A percentile compares a stretch with the other conserved stretches of the same genome.
Evolutionary conservation across 2,329 filamentous ascomycete genomes (phyloP).

Genomic region (Aspergillus novofumigatus): DNA sequence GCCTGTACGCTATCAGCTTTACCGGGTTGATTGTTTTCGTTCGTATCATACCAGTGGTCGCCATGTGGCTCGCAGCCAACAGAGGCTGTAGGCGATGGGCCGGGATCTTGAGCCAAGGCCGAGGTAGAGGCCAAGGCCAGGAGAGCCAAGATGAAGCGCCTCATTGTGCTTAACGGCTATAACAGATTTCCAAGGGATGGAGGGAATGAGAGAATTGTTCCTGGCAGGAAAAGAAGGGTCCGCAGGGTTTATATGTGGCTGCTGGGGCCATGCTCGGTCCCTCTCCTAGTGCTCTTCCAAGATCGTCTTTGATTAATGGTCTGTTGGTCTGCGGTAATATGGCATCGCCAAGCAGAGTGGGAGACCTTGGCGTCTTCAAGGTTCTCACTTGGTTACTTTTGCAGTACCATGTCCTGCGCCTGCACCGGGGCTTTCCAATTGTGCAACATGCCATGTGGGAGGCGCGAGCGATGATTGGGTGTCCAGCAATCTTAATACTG

Average conservation of each 20-base stretch:
- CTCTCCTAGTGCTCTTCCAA: neutral
- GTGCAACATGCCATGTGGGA: neutral
- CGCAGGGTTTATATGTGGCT: neutral
- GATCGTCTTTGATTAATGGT: neutral
- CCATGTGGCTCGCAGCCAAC: conserved; percentile 23
- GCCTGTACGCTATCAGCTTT: conserved; percentile 14
- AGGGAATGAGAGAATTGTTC: neutral
- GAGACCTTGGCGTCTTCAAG: conserved; percentile 20
- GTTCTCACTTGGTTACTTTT: conserved; percentile 9
- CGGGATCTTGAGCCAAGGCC: conserved; percentile 18
- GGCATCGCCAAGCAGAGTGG: conserved; percentile 12
- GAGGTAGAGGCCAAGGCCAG: conserved; percentile 15
- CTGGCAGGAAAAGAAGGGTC: neutral
- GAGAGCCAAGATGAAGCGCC: conserved; percentile 13
- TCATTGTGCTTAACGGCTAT: conserved; percentile 10
- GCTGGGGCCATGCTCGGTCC: neutral
- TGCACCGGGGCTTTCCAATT: neutral
- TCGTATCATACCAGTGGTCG: conserved; percentile 22
- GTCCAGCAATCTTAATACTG: too few relatives aligned
- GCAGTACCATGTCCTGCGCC: neutral
- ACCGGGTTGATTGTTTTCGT: neutral
- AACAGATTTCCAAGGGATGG: neutral
- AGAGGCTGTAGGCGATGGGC: conserved; percentile 29
- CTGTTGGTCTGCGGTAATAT: neutral
- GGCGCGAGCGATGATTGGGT: neutral